Evolutionary conservation across 2,329 filamentous ascomycete species (phyloP).

Genomic region (Ophiostoma montium): DNA sequence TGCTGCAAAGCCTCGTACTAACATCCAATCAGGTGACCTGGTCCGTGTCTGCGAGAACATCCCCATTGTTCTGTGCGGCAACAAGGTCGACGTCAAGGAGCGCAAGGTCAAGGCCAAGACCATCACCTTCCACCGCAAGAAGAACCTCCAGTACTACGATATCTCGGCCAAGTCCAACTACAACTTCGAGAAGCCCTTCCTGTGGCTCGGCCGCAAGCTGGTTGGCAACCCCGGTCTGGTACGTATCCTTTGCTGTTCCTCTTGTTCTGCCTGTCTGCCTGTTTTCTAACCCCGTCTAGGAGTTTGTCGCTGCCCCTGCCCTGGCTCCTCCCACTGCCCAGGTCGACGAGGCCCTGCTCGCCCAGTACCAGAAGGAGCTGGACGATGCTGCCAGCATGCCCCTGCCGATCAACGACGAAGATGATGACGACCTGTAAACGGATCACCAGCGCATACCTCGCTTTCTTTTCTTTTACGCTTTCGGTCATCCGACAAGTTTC

Average conservation of each 20-base stretch:
- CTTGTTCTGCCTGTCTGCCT: conserved; percentile 11
- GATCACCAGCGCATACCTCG: not conserved
- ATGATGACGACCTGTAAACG: conserved; percentile 48
- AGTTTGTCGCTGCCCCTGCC: conserved; percentile 91
- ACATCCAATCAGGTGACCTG: conserved; percentile 45
- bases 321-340: conserved; percentile 85
- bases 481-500: not conserved
- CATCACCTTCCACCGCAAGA: conserved; percentile 99
- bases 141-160: conserved; percentile 99
- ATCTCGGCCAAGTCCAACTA: conserved; percentile 99
- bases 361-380: conserved; percentile 84
- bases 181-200: conserved; percentile 99
- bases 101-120: conserved; percentile 99
- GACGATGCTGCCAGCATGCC: conserved; percentile 62
- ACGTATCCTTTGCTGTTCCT: conserved; percentile 25
- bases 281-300: conserved; percentile 36
- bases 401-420: conserved; percentile 88
- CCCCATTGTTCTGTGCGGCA: conserved; percentile 92
- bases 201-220: conserved; percentile 97
- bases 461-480: not conserved
- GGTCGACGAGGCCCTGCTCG: conserved; percentile 72
- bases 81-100: conserved; percentile 99
- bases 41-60: conserved; percentile 99
- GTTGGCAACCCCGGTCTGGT: conserved; percentile 83
- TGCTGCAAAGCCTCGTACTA: conserved; percentile 26